Evolutionary conservation across 495 filamentous ascomycete genomes (phyloP).

Genomic region (Podospora sp.): DNA sequence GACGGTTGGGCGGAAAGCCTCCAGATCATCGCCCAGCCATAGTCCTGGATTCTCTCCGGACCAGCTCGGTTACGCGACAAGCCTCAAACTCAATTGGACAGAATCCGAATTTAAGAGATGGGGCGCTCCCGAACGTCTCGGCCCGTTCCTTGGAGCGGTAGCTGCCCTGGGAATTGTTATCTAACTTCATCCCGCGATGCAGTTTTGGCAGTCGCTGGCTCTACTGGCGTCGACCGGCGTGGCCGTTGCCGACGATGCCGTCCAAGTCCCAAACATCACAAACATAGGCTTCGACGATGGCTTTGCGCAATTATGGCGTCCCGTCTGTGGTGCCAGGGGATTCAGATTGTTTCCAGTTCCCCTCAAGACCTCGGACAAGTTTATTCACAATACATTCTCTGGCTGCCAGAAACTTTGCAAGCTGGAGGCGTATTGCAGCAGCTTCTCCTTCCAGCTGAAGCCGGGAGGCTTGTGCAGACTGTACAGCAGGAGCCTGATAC

Average conservation of each 20-base stretch:
- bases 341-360: background rate
- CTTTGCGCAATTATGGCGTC: no score
- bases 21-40: no score
- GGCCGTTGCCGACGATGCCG: background rate
- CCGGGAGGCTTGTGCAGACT: slow-evolving; percentile 1
- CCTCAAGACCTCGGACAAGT: slow-evolving; percentile 5
- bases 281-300: background rate
- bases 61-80: background rate
- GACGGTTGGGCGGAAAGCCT: no score
- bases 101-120: background rate
- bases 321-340: slow-evolving; percentile 3
- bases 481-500: background rate
- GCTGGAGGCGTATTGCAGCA: background rate
- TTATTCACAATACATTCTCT: background rate
- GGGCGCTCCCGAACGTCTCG: background rate
- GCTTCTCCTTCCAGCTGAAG: slow-evolving; percentile 3
- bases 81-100: background rate
- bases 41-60: background rate
- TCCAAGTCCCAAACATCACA: background rate
- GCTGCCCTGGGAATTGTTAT: background rate
- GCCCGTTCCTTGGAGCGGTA: background rate
- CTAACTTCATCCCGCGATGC: background rate
- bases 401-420: slow-evolving; percentile 2
- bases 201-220: background rate
- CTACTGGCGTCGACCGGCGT: background rate